These are phyloP conservation scores for Tilletia caries DNA, from an alignment of 1,284 basidiomycete genomes.

Conservation along the genomic window DNA sequence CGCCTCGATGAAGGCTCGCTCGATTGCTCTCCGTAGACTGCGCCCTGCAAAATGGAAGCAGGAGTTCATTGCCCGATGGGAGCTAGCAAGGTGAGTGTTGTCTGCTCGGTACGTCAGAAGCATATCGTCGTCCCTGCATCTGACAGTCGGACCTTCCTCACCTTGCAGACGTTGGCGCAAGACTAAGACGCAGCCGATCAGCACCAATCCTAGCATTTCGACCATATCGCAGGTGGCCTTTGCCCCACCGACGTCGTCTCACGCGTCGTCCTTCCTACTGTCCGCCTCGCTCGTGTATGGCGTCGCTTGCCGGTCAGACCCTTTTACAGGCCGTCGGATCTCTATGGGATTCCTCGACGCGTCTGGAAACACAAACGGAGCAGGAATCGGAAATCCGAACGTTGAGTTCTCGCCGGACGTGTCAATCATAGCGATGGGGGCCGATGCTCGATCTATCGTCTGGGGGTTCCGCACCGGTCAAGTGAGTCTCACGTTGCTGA, in stretches of 20 bases:
- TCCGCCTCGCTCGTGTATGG: conserved; percentile 69
- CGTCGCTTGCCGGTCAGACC: conserved; percentile 70
- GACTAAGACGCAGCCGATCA: conserved; percentile 63
- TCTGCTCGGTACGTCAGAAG: conserved; percentile 57
- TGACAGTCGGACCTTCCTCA: not conserved
- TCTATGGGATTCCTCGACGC: conserved; percentile 72
- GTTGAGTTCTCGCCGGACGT: conserved; percentile 71
- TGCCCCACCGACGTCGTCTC: conserved; percentile 57
- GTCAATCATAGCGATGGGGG: conserved; percentile 60
- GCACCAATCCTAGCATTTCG: conserved; percentile 41
- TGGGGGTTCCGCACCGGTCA: conserved; percentile 75
- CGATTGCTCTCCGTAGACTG: not conserved
- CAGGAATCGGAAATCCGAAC: conserved; percentile 72
- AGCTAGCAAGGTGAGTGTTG: not conserved
- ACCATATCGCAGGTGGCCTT: conserved; percentile 43
- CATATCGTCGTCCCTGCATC: conserved; percentile 12
- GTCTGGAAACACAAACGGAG: conserved; percentile 61
- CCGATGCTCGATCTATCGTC: conserved; percentile 66
- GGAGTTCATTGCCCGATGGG: conserved; percentile 10
- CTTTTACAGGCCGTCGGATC: conserved; percentile 63
- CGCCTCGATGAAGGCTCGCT: not conserved
- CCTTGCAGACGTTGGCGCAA: conserved; percentile 67
- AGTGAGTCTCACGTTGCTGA: conserved; percentile 63
- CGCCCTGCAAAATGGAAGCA: not conserved
- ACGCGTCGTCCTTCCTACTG: conserved; percentile 61